These are phyloP conservation scores for Onygenales sp. DNA, from an alignment of 2,329 filamentous ascomycete genomes.

Conservation along the genomic window DNA sequence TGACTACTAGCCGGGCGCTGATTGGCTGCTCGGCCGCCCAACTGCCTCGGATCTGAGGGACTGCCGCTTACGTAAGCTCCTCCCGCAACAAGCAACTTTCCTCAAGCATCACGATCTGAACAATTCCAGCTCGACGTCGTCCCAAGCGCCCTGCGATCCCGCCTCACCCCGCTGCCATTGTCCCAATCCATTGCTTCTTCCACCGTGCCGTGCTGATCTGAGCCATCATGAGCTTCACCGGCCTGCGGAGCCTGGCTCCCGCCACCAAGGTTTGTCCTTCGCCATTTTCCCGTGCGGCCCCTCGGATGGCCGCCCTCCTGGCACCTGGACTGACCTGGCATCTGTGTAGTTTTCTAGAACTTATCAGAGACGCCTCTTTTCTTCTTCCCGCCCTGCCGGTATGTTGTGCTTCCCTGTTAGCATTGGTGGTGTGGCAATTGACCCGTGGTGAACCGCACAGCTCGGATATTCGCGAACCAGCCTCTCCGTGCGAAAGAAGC, in stretches of 20 bases:
- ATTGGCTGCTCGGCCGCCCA: conserved; percentile 25
- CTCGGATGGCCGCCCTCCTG: background rate
- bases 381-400: conserved; percentile 73
- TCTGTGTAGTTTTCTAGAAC: conserved; percentile 52
- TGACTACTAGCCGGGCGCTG: conserved; percentile 23
- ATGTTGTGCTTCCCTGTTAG: conserved; percentile 28
- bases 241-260: conserved; percentile 42
- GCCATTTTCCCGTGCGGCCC: background rate
- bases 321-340: background rate
- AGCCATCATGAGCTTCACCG: conserved; percentile 40
- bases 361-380: conserved; percentile 67
- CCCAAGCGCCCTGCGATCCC: conserved; percentile 10
- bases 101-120: conserved; percentile 6
- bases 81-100: conserved; percentile 1
- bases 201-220: conserved; percentile 15
- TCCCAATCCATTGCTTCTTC: conserved; percentile 14
- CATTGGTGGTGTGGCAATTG: conserved; percentile 1
- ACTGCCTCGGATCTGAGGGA: conserved; percentile 25
- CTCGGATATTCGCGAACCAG: conserved; percentile 75
- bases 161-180: conserved; percentile 13
- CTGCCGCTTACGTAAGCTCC: conserved; percentile 27
- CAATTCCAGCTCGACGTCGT: background rate
- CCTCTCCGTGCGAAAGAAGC: conserved; percentile 90
- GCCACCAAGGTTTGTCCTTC: conserved; percentile 35
- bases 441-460: conserved; percentile 34